Conservation (phyloP, 805 yeast species). For the Ogataea nakhonphanomensis region DNA sequence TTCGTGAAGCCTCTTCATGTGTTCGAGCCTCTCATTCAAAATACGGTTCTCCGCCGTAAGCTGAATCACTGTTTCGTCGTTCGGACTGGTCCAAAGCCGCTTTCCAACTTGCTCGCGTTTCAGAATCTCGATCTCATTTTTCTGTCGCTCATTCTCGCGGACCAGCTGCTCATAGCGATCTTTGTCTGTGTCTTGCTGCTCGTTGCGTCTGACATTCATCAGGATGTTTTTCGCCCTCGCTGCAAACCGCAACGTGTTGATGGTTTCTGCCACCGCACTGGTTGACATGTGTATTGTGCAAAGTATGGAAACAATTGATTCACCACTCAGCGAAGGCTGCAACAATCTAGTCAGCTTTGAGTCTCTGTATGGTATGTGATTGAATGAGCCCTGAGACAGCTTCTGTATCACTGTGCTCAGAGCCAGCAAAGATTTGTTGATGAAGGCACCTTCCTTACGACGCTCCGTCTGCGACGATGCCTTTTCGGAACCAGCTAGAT, state of each 20-base stretch:
- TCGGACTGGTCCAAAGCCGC: constrained; percentile 3
- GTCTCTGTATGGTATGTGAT: constrained; percentile 88
- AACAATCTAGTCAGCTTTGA: constrained; percentile 85
- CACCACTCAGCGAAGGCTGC: constrained; percentile 90
- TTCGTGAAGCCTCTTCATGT: constrained; percentile 61
- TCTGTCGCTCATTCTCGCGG: constrained; percentile 59
- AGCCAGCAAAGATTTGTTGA: constrained; percentile 86
- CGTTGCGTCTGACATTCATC: constrained; percentile 59
- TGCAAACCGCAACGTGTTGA: constrained; percentile 86
- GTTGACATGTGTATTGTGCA: constrained; percentile 79
- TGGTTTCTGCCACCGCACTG: constrained; percentile 67
- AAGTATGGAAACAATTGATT: constrained; percentile 75
- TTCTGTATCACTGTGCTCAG: constrained; percentile 90
- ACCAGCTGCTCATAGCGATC: constrained; percentile 52
- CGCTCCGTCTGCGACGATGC: constrained; percentile 76
- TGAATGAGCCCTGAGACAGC: constrained; percentile 38
- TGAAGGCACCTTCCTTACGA: constrained; percentile 89
- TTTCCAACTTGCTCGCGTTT: constrained; percentile 19
- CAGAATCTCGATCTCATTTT: constrained; percentile 44
- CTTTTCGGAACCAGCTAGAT: constrained; percentile 94
- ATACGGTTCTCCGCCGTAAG: constrained; percentile 60
- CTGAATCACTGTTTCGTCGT: constrained; percentile 33
- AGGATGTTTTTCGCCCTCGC: constrained; percentile 87
- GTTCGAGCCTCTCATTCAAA: constrained; percentile 65
- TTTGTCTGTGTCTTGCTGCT: constrained; percentile 37